A percentile compares a stretch with the other conserved stretches of the same genome.
phyloP scores from a whole-genome alignment of 345 rosid genomes.

The Litchi chinensis region DNA sequence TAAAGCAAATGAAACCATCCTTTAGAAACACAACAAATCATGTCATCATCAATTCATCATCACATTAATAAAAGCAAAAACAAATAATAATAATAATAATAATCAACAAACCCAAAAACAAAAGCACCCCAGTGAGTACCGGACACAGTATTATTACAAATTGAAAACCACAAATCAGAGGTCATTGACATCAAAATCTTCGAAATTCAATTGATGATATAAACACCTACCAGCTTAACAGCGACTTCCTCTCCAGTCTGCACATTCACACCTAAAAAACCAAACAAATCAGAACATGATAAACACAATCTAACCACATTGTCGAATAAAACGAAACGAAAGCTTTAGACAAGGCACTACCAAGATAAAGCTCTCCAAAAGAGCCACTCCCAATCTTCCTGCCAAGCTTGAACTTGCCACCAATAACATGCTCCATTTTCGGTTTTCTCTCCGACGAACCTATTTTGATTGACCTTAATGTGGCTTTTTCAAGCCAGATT shows the following conservation, averaged over 20 bases:
- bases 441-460: conserved; percentile 13
- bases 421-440: conserved; percentile 61
- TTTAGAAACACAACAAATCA: not conserved
- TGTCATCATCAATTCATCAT: conserved; percentile 1
- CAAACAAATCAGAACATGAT: not conserved
- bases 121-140: not conserved
- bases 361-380: conserved; percentile 78
- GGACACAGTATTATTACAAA: not conserved
- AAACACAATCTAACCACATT: not conserved
- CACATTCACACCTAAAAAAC: conserved; percentile 61
- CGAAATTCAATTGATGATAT: not conserved
- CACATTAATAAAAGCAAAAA: not conserved
- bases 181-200: not conserved
- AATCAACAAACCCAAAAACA: not conserved
- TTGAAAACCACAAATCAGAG: not conserved
- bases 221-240: conserved; percentile 67
- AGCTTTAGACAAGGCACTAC: conserved; percentile 28
- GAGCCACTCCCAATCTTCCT: conserved; percentile 89
- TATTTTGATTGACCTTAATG: not conserved
- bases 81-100: not conserved
- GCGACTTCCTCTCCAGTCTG: conserved; percentile 89
- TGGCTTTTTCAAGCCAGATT: conserved; percentile 24
- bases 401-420: conserved; percentile 72
- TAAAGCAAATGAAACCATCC: not conserved
- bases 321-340: not conserved